Evolutionary conservation across 2,329 filamentous ascomycete species (phyloP).

Genomic region (Zarea fungicola): DNA sequence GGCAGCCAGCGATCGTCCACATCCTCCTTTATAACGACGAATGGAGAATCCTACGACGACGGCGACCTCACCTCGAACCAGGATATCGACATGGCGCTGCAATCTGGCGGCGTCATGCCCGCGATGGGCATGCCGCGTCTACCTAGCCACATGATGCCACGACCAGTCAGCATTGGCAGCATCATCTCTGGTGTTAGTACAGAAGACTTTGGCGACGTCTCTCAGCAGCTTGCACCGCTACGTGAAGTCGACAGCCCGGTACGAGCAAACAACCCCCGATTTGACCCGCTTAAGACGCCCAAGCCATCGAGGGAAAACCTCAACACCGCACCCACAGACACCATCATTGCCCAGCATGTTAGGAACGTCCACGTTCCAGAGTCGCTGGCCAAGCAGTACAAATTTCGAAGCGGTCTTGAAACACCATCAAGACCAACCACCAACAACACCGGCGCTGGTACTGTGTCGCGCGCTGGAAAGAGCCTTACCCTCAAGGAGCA

Average conservation of each 20-base stretch:
- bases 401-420: constrained; percentile 62
- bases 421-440: constrained; percentile 55
- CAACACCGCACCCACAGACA: constrained; percentile 69
- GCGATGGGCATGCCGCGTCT: constrained; percentile 44
- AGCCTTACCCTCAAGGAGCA: constrained; percentile 93
- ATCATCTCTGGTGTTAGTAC: constrained; percentile 66
- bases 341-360: constrained; percentile 80
- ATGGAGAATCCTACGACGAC: constrained; percentile 50
- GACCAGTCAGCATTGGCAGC: constrained; percentile 82
- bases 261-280: constrained; percentile 28
- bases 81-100: constrained; percentile 72
- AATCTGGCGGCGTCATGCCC: constrained; percentile 72
- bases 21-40: constrained; percentile 54
- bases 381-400: constrained; percentile 80
- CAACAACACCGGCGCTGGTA: constrained; percentile 36
- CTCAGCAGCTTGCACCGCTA: constrained; percentile 44
- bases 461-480: constrained; percentile 52
- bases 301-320: constrained; percentile 52
- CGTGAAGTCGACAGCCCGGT: constrained; percentile 43
- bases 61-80: constrained; percentile 67
- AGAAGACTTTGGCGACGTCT: constrained; percentile 49
- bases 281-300: constrained; percentile 62
- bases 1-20: constrained; percentile 56
- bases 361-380: constrained; percentile 88
- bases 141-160: constrained; percentile 55